These are phyloP conservation scores for Euphrasia confusa DNA, from an alignment of 257 asterid species.

Conservation along the genomic window DNA sequence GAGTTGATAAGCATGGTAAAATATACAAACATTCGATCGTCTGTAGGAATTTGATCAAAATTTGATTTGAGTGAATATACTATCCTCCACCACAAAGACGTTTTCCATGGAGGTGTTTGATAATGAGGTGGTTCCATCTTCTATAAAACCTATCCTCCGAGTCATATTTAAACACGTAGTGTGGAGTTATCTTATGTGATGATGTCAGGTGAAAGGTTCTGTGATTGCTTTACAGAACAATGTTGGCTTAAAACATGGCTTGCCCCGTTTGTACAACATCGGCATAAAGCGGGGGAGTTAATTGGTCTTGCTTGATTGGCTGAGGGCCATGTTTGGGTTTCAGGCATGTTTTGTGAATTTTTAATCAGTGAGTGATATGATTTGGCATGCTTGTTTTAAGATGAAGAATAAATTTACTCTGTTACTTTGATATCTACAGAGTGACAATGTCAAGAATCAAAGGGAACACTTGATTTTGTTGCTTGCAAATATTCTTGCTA, in stretches of 20 bases:
- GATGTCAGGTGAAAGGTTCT: constrained; percentile 64
- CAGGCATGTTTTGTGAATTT: constrained; percentile 49
- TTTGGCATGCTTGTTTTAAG: constrained; percentile 12
- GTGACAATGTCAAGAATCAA: constrained; percentile 75
- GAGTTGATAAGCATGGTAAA: too few species aligned
- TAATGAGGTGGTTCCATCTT: too few species aligned
- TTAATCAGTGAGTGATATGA: constrained; percentile 24
- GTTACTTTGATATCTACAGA: constrained; percentile 40
- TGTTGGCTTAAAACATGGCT: constrained; percentile 58
- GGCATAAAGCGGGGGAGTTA: constrained; percentile 66
- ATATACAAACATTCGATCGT: too few species aligned
- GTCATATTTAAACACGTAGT: constrained; percentile 7
- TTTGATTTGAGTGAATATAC: too few species aligned
- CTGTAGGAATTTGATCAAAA: too few species aligned
- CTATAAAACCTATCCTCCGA: too few species aligned
- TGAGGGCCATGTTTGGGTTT: constrained; percentile 75
- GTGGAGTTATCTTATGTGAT: constrained; percentile 2
- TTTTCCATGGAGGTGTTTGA: too few species aligned
- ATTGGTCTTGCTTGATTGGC: constrained; percentile 80
- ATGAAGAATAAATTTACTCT: constrained; percentile 15
- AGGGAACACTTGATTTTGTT: constrained; percentile 67
- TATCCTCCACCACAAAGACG: too few species aligned
- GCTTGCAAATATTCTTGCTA: constrained; percentile 63
- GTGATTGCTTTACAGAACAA: constrained; percentile 58
- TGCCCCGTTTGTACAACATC: constrained; percentile 56